Evolutionary conservation across 495 filamentous ascomycete species (phyloP), one percentile per base, ranked within the genome.

Genomic region (Xylaria venustula): DNA sequence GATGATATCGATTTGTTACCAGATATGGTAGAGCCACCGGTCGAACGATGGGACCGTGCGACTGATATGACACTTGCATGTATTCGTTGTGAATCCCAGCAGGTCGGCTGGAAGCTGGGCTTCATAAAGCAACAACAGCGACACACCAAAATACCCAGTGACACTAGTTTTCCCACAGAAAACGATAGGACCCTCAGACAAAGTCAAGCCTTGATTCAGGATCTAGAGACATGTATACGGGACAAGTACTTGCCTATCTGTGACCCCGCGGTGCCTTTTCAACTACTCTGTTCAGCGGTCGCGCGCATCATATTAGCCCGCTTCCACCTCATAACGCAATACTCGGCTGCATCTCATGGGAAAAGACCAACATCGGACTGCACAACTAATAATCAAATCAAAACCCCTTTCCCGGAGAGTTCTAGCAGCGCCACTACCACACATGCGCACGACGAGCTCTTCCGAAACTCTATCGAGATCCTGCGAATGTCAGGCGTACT

Each of bases 1-100:
- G 74, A 78, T 59, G 77, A 81, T 56, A 73, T 68, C 64, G 76
- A 79, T 34, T 64, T 81, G 15, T 73, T 66, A 53, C 76, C 73
- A 5, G 66, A 65, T 19, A 79, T 81, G 77, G 70, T 68, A 15
- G 71, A 74, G 15, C 37, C 64, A 3, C 78, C 78, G 0, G 60
- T 60, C 14, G 79, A 82, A 42, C 78, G 79, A 32, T 42, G 37
- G 37, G 61, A 73, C 5, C 82, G 83, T 0, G 66, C 79, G 1
- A 85, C 85, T 0, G 84, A 86, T 17, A 86, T 86, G 84, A 77
- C 83, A 8, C 85, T 84, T 66, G 81, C 77, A 55, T 69, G 77
- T 17, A 66, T 80, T 17, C 73, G 80, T 37, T 71, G 66, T 58
- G 63, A 74, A 25, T 60, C 72, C 7, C 70, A 74, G 6, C 58